phyloP scores from a whole-genome alignment of 192 early-diverging fungal genomes.

The Gryganskiella cystojenkinii region DNA sequence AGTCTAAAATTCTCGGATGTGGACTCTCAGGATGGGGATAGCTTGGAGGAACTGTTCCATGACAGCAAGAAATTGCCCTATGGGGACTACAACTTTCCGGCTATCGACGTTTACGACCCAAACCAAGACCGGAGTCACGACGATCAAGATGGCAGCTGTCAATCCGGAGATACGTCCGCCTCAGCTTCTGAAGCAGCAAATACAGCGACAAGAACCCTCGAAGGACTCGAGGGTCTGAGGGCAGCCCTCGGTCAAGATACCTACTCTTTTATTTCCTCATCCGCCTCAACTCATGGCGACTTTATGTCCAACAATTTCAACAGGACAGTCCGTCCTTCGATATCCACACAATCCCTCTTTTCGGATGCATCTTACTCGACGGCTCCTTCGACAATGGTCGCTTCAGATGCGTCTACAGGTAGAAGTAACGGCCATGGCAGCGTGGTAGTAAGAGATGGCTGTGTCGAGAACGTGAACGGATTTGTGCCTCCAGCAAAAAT shows the following conservation, averaged over 20 bases:
- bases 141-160: too few relatives aligned
- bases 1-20: conserved; percentile 18
- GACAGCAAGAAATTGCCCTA: conserved; percentile 54
- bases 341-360: too few relatives aligned
- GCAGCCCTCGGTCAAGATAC: too few relatives aligned
- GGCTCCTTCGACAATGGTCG: background rate
- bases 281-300: too few relatives aligned
- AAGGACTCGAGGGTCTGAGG: too few relatives aligned
- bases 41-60: conserved; percentile 44
- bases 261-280: too few relatives aligned
- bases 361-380: background rate
- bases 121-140: background rate
- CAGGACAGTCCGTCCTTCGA: too few relatives aligned
- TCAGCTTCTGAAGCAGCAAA: background rate
- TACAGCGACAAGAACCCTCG: background rate
- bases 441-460: conserved; percentile 5
- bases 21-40: conserved; percentile 29
- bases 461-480: conserved; percentile 30
- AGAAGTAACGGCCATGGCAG: too few relatives aligned
- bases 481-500: conserved; percentile 11
- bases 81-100: conserved; percentile 69
- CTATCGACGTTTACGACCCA: conserved; percentile 47
- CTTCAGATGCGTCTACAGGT: background rate
- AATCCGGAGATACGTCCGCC: background rate
- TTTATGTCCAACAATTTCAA: too few relatives aligned